These are phyloP conservation scores for Pilasporangium apinafurcum DNA, from an alignment of 352 stramenopile genomes.

Conservation along the genomic window DNA sequence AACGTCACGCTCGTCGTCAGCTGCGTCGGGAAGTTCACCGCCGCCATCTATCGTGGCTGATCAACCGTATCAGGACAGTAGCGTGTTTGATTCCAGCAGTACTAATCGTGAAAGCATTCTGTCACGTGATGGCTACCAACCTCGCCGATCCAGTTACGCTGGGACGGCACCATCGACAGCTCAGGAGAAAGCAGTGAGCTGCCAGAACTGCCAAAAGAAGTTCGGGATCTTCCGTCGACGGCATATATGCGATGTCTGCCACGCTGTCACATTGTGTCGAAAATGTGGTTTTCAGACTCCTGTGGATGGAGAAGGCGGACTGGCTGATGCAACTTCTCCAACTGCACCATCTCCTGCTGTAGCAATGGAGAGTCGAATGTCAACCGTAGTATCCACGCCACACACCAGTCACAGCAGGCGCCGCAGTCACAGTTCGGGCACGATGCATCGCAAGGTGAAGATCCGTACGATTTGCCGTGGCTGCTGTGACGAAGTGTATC, in stretches of 20 bases:
- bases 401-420: too few species aligned
- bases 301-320: slow-evolving; percentile 28
- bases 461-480: slow-evolving; percentile 40
- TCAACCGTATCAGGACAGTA: background rate
- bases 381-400: too few species aligned
- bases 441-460: slow-evolving; percentile 34
- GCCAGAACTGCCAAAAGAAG: slow-evolving; percentile 48
- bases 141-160: slow-evolving; percentile 17
- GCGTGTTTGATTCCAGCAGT: background rate
- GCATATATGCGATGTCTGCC: slow-evolving; percentile 50
- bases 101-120: background rate
- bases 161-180: slow-evolving; percentile 6
- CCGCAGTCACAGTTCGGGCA: slow-evolving; percentile 16
- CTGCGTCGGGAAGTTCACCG: background rate
- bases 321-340: slow-evolving; percentile 2
- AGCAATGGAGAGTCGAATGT: too few species aligned
- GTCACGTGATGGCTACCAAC: slow-evolving; percentile 7
- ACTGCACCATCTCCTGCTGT: too few species aligned
- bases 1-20: background rate
- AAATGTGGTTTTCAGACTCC: slow-evolving; percentile 49
- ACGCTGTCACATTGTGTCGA: slow-evolving; percentile 43
- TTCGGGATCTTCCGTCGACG: slow-evolving; percentile 58
- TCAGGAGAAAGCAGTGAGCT: slow-evolving; percentile 20
- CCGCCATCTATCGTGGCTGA: background rate
- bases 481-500: slow-evolving; percentile 44